Conservation (phyloP, 768 basidiomycete genomes). For the Naganishia vaughanmartiniae region DNA sequence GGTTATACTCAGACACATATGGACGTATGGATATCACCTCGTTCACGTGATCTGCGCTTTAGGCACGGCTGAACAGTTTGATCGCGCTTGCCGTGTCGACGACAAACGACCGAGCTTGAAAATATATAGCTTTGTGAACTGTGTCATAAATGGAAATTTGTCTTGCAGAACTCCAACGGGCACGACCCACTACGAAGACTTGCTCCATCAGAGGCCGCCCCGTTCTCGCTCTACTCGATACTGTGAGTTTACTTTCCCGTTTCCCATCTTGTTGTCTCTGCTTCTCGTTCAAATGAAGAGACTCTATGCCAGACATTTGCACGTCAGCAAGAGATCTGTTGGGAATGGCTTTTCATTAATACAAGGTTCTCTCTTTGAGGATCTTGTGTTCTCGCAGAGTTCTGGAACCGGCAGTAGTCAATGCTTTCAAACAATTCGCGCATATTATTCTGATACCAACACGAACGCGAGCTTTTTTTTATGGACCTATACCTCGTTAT, state of each 20-base stretch:
- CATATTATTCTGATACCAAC: conserved; percentile 23
- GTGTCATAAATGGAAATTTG: too few species aligned
- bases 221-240: not conserved
- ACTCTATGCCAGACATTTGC: conserved; percentile 27
- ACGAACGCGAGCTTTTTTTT: not conserved
- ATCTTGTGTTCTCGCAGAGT: conserved; percentile 1
- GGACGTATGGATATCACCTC: too few species aligned
- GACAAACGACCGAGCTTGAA: too few species aligned
- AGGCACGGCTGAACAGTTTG: not conserved
- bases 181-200: not conserved
- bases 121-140: too few species aligned
- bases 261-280: not conserved
- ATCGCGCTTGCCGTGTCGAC: not conserved
- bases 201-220: not conserved
- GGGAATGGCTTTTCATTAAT: not conserved
- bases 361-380: conserved; percentile 1
- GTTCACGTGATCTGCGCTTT: not conserved
- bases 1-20: not conserved
- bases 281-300: conserved; percentile 15
- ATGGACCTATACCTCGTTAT: not conserved
- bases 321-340: conserved; percentile 26
- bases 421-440: conserved; percentile 26
- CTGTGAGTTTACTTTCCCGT: conserved; percentile 2
- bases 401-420: conserved; percentile 14
- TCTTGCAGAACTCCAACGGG: too few species aligned